These are phyloP conservation scores for Salvia miltiorrhiza DNA, from an alignment of 257 asterid genomes.

Conservation along the genomic window DNA sequence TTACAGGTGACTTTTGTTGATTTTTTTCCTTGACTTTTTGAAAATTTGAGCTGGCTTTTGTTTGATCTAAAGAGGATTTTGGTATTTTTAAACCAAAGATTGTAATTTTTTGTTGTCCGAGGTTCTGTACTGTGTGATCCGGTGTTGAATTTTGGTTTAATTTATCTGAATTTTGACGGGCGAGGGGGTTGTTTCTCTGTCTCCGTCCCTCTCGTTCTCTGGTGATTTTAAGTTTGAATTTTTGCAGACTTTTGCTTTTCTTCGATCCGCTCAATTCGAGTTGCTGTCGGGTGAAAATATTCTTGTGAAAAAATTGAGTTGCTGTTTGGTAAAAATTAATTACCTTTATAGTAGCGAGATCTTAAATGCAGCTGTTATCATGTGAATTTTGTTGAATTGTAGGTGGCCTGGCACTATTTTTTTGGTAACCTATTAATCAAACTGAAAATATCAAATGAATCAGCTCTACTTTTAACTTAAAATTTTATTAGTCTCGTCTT, in stretches of 20 bases:
- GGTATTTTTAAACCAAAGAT: constrained; percentile 26
- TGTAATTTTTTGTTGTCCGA: constrained; percentile 19
- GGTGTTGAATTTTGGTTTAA: constrained; percentile 28
- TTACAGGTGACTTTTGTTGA: constrained; percentile 35
- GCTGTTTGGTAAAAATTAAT: constrained; percentile 16
- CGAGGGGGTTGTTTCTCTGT: background rate
- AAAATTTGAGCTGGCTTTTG: constrained; percentile 19
- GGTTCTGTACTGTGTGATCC: constrained; percentile 32
- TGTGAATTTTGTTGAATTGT: constrained; percentile 26
- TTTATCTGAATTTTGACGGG: constrained; percentile 26
- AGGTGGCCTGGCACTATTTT: constrained; percentile 20
- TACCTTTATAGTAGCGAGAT: constrained; percentile 27
- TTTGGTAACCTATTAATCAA: constrained; percentile 32
- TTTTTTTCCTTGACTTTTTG: background rate
- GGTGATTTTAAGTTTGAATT: constrained; percentile 18
- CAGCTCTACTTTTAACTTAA: constrained; percentile 24
- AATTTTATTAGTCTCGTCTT: constrained; percentile 9
- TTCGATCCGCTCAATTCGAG: constrained; percentile 30
- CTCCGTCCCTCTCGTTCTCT: background rate
- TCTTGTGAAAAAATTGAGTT: background rate
- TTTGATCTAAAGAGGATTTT: constrained; percentile 31
- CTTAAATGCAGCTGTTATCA: constrained; percentile 45
- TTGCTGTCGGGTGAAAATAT: constrained; percentile 13
- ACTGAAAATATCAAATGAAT: constrained; percentile 23
- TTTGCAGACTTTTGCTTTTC: constrained; percentile 24